Evolutionary conservation across 2,329 filamentous ascomycete species (phyloP).

Genomic region (Colletotrichum falcatum): DNA sequence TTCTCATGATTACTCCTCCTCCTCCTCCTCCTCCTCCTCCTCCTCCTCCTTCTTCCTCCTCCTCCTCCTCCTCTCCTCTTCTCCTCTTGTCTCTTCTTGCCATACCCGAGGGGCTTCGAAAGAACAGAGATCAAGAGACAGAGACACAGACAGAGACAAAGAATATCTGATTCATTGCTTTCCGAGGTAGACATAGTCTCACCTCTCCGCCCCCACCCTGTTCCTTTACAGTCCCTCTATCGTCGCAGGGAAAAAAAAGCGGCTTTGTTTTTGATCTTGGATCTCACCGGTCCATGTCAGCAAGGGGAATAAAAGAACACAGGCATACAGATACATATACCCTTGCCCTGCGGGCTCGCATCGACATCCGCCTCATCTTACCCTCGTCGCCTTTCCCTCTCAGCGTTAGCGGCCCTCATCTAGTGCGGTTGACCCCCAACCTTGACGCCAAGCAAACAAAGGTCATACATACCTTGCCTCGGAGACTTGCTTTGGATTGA

Average conservation of each 20-base stretch:
- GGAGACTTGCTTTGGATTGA: neutral
- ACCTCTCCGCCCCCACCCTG: neutral
- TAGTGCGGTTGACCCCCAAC: constrained; percentile 36
- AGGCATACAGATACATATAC: neutral
- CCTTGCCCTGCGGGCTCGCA: neutral
- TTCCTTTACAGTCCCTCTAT: neutral
- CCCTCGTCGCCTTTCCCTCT: constrained; percentile 10
- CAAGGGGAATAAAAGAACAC: neutral
- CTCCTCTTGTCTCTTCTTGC: neutral
- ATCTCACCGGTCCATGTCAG: constrained; percentile 1
- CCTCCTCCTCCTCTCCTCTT: neutral
- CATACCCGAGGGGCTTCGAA: neutral
- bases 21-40: too few species aligned
- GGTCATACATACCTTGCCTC: neutral
- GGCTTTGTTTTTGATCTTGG: neutral
- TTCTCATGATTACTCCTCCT: neutral
- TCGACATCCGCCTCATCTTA: constrained; percentile 12
- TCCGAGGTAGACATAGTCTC: neutral
- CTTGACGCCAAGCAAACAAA: constrained; percentile 33
- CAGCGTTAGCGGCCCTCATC: constrained; percentile 31
- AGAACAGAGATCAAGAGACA: neutral
- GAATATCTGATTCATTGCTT: neutral
- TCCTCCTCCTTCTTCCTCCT: neutral
- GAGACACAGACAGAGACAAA: neutral
- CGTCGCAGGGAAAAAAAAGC: neutral